These are phyloP conservation scores for Fremontodendron californicum DNA, from an alignment of 345 rosid species.

Conservation along the genomic window DNA sequence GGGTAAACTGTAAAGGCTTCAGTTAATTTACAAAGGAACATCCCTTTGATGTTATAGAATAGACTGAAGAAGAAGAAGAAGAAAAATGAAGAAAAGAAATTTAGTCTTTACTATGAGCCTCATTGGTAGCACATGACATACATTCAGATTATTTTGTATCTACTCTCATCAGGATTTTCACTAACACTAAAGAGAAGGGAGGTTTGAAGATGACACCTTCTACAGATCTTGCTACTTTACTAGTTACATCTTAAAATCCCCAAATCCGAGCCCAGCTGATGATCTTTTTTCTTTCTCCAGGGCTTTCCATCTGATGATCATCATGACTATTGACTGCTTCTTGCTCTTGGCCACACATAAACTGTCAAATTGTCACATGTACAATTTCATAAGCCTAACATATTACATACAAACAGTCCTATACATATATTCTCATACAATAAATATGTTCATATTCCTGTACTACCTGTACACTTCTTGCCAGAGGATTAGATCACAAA, in stretches of 20 bases:
- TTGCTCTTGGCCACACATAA: not conserved
- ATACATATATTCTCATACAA: not conserved
- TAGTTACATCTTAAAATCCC: not conserved
- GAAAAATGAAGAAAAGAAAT: not conserved
- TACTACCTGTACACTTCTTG: conserved; percentile 23
- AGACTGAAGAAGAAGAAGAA: too few relatives aligned
- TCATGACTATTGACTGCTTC: too few relatives aligned
- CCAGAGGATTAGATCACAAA: conserved; percentile 15
- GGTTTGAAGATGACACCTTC: not conserved
- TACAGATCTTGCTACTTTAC: not conserved
- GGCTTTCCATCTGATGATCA: not conserved
- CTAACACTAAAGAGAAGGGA: not conserved
- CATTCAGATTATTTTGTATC: not conserved
- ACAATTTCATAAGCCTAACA: not conserved
- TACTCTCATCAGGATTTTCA: not conserved
- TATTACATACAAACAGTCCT: not conserved
- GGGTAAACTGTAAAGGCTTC: not conserved
- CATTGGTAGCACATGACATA: not conserved
- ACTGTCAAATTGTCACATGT: not conserved
- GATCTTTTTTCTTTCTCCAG: not conserved
- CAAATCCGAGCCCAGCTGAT: not conserved
- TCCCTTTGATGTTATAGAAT: too few relatives aligned
- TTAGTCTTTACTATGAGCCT: not conserved
- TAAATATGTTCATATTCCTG: not conserved
- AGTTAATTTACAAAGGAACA: not conserved